Base-by-base conservation (phyloP, 345 rosid species). In the Bruguiera parviflora region DNA sequence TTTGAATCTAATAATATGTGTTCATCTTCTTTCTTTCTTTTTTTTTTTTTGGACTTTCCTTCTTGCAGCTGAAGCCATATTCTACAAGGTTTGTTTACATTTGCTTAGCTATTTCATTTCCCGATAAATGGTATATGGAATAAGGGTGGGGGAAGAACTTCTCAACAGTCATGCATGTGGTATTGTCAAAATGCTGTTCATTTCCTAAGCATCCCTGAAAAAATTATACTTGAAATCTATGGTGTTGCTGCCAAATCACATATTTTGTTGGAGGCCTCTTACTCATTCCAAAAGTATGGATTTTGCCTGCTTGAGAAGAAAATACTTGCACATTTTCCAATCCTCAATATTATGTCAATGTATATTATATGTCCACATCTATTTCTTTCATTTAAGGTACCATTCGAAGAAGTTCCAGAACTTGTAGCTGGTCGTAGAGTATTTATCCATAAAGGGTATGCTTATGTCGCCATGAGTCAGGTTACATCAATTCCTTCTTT, bases 321-420 rank as follows among this genome's bases (percentile, higher is more conserved):
- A n/a, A 39, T 33, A 43, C 18, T 61, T 28, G 16, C 46, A 25
- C 6, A 11, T 53, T 37, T 65, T 37, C 19, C 19, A 20, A 32
- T 64, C 52, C 37, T 49, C 5, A 39, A 47, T 49, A 21, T 58
- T n/a, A 11, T 4, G 21, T 60, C 49, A 53, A 5, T 24, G 5
- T 57, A 3, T 60, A 27, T 53, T 56, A 20, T 64, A 31, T 67
- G 43, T 16, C 69, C 60, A 22, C 49, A 1, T 64, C 22, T 25
- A 5, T 46, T 71, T 64, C 57, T 61, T 53, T 68, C 47, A 46
- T 70, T 76, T 82, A 82, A 91, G 98, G 96, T 89, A 33, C 97
- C 98, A 33, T 94, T 92, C 78, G 97, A 94, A 86, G 97, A 89
- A 75, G 99, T 94, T 75, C 93, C 99, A 24, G 97, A 89, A 71